A percentile compares a stretch with the other conserved stretches of the same genome.
phyloP scores from a whole-genome alignment of 1,284 basidiomycete genomes.

The Amylostereum areolatum region DNA sequence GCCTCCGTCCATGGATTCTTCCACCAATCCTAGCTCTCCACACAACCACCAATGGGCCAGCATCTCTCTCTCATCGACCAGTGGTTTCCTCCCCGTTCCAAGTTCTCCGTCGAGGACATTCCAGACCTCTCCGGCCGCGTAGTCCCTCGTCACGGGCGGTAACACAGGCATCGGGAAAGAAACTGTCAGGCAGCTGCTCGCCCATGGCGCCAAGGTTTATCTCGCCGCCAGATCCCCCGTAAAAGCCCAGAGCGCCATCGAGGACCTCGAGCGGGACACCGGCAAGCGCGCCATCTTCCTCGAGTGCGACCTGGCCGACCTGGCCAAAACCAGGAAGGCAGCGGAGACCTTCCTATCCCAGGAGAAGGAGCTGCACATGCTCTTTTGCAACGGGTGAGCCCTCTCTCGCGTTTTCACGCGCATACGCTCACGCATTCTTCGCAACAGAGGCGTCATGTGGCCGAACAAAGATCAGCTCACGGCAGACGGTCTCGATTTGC shows the following conservation, averaged over 20 bases:
- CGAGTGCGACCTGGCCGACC: constrained; percentile 33
- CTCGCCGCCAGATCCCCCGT: constrained; percentile 21
- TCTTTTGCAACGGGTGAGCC: constrained; percentile 28
- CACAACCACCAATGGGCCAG: background rate
- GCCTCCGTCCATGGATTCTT: background rate
- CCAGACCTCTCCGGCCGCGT: constrained; percentile 25
- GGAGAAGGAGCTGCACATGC: constrained; percentile 22
- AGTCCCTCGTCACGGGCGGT: constrained; percentile 22
- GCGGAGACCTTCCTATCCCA: constrained; percentile 32
- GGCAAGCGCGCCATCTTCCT: constrained; percentile 17
- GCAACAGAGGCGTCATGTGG: constrained; percentile 38
- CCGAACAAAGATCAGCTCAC: constrained; percentile 26
- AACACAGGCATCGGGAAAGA: constrained; percentile 27
- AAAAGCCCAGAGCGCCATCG: constrained; percentile 20
- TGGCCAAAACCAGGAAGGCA: constrained; percentile 31
- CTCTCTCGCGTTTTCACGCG: background rate
- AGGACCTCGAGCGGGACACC: constrained; percentile 26
- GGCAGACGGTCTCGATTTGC: constrained; percentile 36
- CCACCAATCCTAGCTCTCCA: too few species aligned
- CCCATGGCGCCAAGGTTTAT: constrained; percentile 25
- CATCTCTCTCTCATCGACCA: constrained; percentile 5
- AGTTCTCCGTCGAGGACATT: constrained; percentile 15
- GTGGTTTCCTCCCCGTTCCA: constrained; percentile 9
- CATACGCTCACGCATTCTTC: background rate
- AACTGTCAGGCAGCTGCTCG: constrained; percentile 19